Evolutionary conservation across 345 rosid genomes (phyloP).

Genomic region (Citrus australasica): DNA sequence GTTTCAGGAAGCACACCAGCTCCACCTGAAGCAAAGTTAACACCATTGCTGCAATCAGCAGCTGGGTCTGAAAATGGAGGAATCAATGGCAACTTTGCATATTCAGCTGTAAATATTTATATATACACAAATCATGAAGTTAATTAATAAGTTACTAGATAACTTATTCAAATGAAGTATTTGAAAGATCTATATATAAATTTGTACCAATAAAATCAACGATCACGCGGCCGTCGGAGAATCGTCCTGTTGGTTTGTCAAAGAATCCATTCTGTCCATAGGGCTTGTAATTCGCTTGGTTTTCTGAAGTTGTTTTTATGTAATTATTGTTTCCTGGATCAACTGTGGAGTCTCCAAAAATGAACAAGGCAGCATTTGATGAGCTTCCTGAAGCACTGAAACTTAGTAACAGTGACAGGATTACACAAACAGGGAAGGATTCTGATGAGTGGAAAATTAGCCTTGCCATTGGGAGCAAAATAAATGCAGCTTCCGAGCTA

Average conservation of each 20-base stretch:
- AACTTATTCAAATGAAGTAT: too few relatives aligned
- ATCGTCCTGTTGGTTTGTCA: slow-evolving; percentile 40
- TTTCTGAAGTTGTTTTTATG: slow-evolving; percentile 36
- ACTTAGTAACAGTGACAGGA: not conserved
- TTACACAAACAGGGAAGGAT: not conserved
- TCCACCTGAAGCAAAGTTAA: slow-evolving; percentile 53
- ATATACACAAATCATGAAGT: not conserved
- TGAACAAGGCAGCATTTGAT: slow-evolving; percentile 27
- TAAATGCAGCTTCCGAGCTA: not conserved
- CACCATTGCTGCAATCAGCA: slow-evolving; percentile 32
- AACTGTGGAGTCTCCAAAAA: slow-evolving; percentile 54
- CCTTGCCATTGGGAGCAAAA: slow-evolving; percentile 13
- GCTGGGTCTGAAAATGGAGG: slow-evolving; percentile 42
- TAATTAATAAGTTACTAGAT: not conserved
- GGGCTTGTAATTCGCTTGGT: slow-evolving; percentile 38
- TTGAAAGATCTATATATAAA: too few relatives aligned
- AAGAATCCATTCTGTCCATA: slow-evolving; percentile 46
- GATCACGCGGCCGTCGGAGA: slow-evolving; percentile 50
- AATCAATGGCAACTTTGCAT: slow-evolving; percentile 48
- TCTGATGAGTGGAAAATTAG: not conserved
- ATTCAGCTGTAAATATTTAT: slow-evolving; percentile 28
- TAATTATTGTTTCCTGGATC: slow-evolving; percentile 57
- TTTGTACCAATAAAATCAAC: slow-evolving; percentile 48
- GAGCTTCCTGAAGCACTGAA: not conserved
- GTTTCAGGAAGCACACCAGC: slow-evolving; percentile 52